phyloP scores from a whole-genome alignment of 108 stramenopile species.

The Skeletonema potamos region DNA sequence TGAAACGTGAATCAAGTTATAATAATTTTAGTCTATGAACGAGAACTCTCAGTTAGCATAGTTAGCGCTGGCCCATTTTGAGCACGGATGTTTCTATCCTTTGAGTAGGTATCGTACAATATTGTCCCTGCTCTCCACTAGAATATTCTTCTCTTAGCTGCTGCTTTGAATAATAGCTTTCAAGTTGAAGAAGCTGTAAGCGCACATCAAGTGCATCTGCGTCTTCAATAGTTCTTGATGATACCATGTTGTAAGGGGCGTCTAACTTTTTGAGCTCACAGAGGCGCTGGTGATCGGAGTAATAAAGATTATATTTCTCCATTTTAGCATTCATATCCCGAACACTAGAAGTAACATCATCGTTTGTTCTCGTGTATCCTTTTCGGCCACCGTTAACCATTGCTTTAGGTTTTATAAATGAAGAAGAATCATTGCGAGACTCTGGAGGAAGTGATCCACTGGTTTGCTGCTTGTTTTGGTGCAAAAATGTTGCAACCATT shows the following conservation, averaged over 20 bases:
- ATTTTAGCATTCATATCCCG: neutral
- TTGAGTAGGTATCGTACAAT: too few relatives aligned
- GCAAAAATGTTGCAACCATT: neutral
- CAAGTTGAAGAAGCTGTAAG: neutral
- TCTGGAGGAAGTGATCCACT: neutral
- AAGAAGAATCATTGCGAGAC: too few relatives aligned
- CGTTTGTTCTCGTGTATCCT: too few relatives aligned
- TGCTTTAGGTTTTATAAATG: neutral
- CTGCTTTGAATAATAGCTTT: neutral
- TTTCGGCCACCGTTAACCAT: too few relatives aligned
- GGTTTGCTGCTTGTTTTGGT: neutral
- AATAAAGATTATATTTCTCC: neutral
- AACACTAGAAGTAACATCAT: neutral
- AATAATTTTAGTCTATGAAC: too few relatives aligned
- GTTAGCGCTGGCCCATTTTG: too few relatives aligned
- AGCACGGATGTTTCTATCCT: too few relatives aligned
- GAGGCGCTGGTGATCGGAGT: neutral
- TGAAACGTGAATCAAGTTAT: too few relatives aligned
- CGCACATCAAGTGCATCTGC: neutral
- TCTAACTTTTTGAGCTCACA: neutral
- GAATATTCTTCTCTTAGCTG: neutral
- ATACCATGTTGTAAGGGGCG: neutral
- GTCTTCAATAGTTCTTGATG: neutral
- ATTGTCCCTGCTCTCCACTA: too few relatives aligned
- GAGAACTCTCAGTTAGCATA: too few relatives aligned